These are phyloP conservation scores for Nadsonia starkeyi-henricii DNA, from an alignment of 1,139 yeast genomes.

Conservation along the genomic window DNA sequence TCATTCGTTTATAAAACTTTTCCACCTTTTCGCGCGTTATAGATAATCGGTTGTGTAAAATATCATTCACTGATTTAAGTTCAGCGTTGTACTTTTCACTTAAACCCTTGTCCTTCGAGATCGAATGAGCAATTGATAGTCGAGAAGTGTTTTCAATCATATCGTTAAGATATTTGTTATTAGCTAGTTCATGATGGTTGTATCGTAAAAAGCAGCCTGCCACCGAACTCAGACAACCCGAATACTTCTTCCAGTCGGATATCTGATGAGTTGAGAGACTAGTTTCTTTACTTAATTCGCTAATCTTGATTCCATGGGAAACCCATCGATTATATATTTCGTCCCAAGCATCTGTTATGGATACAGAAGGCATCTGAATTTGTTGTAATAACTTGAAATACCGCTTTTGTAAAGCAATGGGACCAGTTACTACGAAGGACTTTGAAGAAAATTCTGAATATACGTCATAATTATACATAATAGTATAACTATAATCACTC, in stretches of 20 bases:
- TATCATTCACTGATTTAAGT: not conserved
- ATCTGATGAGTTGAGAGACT: slow-evolving; percentile 8
- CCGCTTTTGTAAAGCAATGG: slow-evolving; percentile 62
- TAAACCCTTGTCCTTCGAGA: not conserved
- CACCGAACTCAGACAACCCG: slow-evolving; percentile 36
- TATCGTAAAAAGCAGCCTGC: slow-evolving; percentile 17
- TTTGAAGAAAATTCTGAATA: slow-evolving; percentile 43
- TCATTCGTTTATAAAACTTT: slow-evolving; percentile 13
- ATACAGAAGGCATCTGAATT: slow-evolving; percentile 43
- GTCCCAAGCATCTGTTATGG: slow-evolving; percentile 49
- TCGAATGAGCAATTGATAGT: not conserved
- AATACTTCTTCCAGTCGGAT: slow-evolving; percentile 21
- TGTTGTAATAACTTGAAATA: slow-evolving; percentile 40
- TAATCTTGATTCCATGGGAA: slow-evolving; percentile 24
- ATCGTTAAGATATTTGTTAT: slow-evolving; percentile 10
- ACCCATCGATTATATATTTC: slow-evolving; percentile 37
- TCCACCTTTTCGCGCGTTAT: slow-evolving; percentile 4
- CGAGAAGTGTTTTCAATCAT: slow-evolving; percentile 2
- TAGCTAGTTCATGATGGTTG: not conserved
- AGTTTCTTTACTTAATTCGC: slow-evolving; percentile 5
- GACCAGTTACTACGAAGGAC: slow-evolving; percentile 52
- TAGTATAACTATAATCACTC: slow-evolving; percentile 17
- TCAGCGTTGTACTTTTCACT: not conserved
- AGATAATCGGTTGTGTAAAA: not conserved
- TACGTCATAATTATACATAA: slow-evolving; percentile 22